Base-by-base conservation (phyloP, 306 rosid species). In the Elaeagnus macrophylla region DNA sequence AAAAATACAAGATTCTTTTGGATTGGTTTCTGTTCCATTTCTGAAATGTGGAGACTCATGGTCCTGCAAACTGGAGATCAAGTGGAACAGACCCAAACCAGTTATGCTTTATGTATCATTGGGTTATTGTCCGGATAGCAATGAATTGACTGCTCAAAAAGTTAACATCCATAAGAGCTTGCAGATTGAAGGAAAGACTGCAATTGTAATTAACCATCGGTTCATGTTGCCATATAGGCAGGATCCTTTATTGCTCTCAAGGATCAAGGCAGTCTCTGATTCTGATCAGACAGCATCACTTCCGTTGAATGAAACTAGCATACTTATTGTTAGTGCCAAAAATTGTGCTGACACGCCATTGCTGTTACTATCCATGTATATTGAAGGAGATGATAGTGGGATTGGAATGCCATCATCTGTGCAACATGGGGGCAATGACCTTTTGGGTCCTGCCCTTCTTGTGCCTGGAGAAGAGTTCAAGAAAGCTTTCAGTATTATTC, bases 21-120 rank as follows among this genome's bases (percentile, higher is more conserved):
- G 97, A 49, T 65, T 91, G 65, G 76, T 91, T 70, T 87, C 89
- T 12, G 94, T 91, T 60, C 97, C 96, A 41, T 54, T 71, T 67
- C 75, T 91, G 59, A 78, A 79, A 82, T 63, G 67, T 60, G 95
- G 93, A 59, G 87, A 77, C 14, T 82, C 95, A 1, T 91, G 99
- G 99, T 78, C 84, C 7, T 91, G 95, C 83, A 84, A 75, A 67
- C 75, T 91, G 72, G 95, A 87, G 75, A 87, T 87, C 72, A 91
- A 82, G 82, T 91, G 99, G 99, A 74, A 84, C 71, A 78, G 95
- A 51, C 87, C 93, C 43, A 91, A 91, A 70, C 93, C 96, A 10
- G 69, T 91, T 48, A 84, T 87, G 99, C 95, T 91, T 51, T 91
- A 59, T 71, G 96, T 81, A 48, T 91, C 99, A 32, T 60, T 91